These are phyloP conservation scores for Mycena haematopus DNA, from an alignment of 768 basidiomycete genomes.

Conservation along the genomic window DNA sequence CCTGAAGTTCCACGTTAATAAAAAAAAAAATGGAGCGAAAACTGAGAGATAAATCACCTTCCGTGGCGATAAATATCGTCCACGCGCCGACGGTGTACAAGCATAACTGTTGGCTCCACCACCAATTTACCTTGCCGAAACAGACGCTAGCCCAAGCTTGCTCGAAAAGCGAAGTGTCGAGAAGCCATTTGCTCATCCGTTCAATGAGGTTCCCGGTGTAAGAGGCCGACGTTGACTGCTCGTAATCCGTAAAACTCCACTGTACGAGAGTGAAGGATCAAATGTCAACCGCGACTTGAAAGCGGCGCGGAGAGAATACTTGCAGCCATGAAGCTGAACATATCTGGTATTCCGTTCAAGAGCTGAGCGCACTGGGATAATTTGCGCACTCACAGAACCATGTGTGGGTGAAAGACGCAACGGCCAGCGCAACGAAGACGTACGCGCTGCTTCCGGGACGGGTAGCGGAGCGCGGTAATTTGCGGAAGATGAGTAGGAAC, in stretches of 20 bases:
- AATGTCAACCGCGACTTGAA: background rate
- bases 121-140: constrained; percentile 59
- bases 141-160: constrained; percentile 60
- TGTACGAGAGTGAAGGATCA: constrained; percentile 27
- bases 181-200: constrained; percentile 60
- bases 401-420: constrained; percentile 48
- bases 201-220: constrained; percentile 24
- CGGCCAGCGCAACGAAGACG: constrained; percentile 42
- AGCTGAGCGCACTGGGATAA: background rate
- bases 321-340: constrained; percentile 53
- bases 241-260: constrained; percentile 64
- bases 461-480: constrained; percentile 10
- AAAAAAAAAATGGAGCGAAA: background rate
- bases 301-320: constrained; percentile 21
- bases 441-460: constrained; percentile 15
- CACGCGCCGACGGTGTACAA: constrained; percentile 63
- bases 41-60: constrained; percentile 43
- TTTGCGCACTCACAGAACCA: constrained; percentile 54
- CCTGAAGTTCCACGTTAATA: constrained; percentile 34
- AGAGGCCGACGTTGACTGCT: constrained; percentile 25
- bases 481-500: constrained; percentile 37
- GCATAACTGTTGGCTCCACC: constrained; percentile 74
- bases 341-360: constrained; percentile 39
- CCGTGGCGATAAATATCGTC: constrained; percentile 55
- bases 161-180: constrained; percentile 62